A percentile compares a stretch with the other conserved stretches of the same genome.
phyloP scores from a whole-genome alignment of 1,284 basidiomycete species.

The Malassezia psittaci region DNA sequence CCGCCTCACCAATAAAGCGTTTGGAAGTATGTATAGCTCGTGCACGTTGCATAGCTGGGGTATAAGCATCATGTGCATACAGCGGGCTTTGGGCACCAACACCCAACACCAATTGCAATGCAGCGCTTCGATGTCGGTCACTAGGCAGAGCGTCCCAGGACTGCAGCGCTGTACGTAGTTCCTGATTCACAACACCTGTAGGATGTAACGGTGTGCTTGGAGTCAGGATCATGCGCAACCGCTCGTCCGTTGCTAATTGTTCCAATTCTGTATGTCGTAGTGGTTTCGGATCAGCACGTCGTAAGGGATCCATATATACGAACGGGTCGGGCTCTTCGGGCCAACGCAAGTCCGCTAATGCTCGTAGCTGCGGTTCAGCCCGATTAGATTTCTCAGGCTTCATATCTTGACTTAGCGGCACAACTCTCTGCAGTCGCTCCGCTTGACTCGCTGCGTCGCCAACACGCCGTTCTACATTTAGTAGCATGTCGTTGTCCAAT shows the following conservation, averaged over 20 bases:
- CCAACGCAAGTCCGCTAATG: constrained; percentile 29
- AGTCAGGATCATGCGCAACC: constrained; percentile 29
- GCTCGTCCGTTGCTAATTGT: constrained; percentile 30
- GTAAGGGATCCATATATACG: constrained; percentile 42
- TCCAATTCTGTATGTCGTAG: constrained; percentile 30
- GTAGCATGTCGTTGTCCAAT: constrained; percentile 80
- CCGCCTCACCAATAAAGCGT: constrained; percentile 34
- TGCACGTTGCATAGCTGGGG: constrained; percentile 11
- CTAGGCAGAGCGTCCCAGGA: constrained; percentile 37
- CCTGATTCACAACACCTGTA: constrained; percentile 20
- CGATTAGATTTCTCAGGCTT: neutral
- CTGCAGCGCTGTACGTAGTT: constrained; percentile 31
- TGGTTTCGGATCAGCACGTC: constrained; percentile 41
- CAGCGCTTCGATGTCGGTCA: constrained; percentile 33
- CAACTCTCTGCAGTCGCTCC: constrained; percentile 23
- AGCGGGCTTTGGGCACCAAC: constrained; percentile 21
- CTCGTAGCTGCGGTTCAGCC: constrained; percentile 24
- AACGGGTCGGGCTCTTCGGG: constrained; percentile 44
- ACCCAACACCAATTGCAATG: constrained; percentile 44
- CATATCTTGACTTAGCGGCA: constrained; percentile 4
- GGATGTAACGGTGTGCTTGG: constrained; percentile 22
- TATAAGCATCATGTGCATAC: constrained; percentile 20
- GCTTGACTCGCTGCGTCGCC: constrained; percentile 64
- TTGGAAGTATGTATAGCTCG: neutral
- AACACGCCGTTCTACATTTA: constrained; percentile 66